These are phyloP conservation scores for Heterobasidion occidentale DNA, from an alignment of 1,284 basidiomycete species.

Conservation along the genomic window DNA sequence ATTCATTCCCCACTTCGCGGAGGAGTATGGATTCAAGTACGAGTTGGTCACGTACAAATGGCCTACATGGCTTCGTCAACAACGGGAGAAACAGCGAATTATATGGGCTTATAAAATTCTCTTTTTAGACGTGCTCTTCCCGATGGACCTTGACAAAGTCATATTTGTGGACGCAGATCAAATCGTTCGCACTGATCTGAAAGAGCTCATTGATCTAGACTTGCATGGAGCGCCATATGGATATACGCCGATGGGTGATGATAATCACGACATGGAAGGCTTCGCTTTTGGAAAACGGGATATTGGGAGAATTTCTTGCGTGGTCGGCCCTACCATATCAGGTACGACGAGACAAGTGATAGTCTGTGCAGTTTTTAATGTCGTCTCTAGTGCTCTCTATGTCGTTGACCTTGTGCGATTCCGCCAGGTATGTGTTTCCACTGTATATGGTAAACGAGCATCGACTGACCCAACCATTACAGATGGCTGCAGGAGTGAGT, in stretches of 20 bases:
- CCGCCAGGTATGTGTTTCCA: constrained; percentile 53
- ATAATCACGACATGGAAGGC: constrained; percentile 92
- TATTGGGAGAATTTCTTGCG: constrained; percentile 87
- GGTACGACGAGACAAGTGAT: constrained; percentile 33
- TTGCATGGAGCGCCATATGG: constrained; percentile 89
- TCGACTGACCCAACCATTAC: constrained; percentile 2
- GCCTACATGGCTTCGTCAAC: constrained; percentile 95
- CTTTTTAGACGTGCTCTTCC: constrained; percentile 97
- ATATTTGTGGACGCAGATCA: constrained; percentile 98
- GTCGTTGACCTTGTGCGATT: constrained; percentile 95
- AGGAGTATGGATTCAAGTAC: constrained; percentile 90
- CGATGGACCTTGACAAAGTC: constrained; percentile 95
- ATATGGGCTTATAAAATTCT: constrained; percentile 99
- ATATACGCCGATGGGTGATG: constrained; percentile 97
- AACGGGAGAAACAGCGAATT: constrained; percentile 95
- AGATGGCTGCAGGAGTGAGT: constrained; percentile 76
- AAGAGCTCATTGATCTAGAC: constrained; percentile 88
- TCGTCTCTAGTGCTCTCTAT: constrained; percentile 74
- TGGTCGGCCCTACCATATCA: constrained; percentile 88
- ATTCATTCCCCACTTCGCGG: constrained; percentile 89
- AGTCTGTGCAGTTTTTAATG: neutral
- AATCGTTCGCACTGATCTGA: constrained; percentile 92
- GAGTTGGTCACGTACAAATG: constrained; percentile 98
- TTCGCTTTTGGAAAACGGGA: constrained; percentile 98
- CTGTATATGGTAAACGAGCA: neutral